phyloP scores from a whole-genome alignment of 208 protist species.

The Acanthamoeba culbertsoni region DNA sequence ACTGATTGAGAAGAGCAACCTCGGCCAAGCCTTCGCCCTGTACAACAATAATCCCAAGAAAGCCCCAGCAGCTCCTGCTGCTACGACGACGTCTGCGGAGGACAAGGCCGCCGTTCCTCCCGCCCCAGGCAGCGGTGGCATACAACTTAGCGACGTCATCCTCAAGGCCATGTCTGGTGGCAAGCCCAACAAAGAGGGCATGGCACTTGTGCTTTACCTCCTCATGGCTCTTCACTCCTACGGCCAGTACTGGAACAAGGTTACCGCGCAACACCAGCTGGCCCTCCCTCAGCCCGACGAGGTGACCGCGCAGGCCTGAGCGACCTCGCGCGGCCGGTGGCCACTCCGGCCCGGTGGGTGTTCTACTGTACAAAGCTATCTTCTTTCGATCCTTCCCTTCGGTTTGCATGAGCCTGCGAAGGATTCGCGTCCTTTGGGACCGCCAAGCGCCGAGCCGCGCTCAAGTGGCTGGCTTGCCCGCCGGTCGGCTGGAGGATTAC shows the following conservation, averaged over 20 bases:
- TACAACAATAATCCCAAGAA: constrained; percentile 42
- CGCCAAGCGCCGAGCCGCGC: no score
- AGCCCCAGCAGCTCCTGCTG: background rate
- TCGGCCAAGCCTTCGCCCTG: background rate
- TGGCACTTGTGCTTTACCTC: background rate
- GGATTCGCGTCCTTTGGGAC: no score
- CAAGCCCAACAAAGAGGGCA: background rate
- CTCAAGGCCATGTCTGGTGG: background rate
- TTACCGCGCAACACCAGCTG: background rate
- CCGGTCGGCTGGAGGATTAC: no score
- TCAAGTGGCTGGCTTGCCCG: no score
- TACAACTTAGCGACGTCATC: background rate
- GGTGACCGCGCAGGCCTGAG: background rate
- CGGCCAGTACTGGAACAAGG: constrained; percentile 3
- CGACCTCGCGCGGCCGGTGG: background rate
- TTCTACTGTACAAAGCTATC: background rate
- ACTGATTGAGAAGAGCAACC: constrained; percentile 8
- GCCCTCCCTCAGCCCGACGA: background rate
- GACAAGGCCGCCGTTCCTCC: background rate
- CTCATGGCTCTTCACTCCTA: background rate
- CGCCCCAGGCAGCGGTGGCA: no score
- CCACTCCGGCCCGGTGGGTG: background rate
- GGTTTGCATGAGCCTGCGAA: no score
- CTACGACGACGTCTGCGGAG: background rate
- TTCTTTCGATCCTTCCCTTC: background rate